Evolutionary conservation across 495 filamentous ascomycete genomes (phyloP), one percentile per base, ranked within the genome.

Genomic region (Neurospora pannonica): DNA sequence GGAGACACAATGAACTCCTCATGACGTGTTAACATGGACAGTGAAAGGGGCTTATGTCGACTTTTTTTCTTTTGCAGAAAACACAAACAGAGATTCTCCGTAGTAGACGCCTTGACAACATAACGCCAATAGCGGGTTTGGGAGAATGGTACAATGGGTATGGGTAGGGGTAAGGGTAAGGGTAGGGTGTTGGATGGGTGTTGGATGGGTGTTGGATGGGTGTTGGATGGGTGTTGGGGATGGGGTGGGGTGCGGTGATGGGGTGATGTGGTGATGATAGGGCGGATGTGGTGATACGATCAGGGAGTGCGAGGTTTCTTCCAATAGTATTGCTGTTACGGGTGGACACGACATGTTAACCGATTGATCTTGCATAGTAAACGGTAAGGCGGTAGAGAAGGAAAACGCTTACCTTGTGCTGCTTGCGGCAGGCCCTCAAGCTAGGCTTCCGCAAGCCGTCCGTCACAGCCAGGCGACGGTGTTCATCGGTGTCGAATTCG

Each of bases 321-420:
- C 94, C 94, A 97, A 84, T 91, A 97, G 82, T 97, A 96, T 97
- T 96, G 93, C 94, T 97, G 72, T 69, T 5, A 15, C 40, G 37
- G 13, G 71, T 79, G 72, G 78, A 74, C 71, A 73, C 40, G 19
- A 76, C 71, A 73, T 39, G 70, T 78, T 76, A 78, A 74, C 67
- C 46, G 72, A 76, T 17, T 75, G 79, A 73, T 81, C 74, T 67
- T 39, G 19, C 24, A 71, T 38, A 34, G 39, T 6, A 40, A 75
- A 31, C n/a, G 7, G 71, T 13, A 4, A 78, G 72, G 17, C 24
- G 17, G n/a, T 48, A 71, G 71, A 70, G 54, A 72, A 54, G 70
- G 72, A 71, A 75, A 42, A 83, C 4, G 42, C 86, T 79, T 85
- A 99, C 96, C 93, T 99, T 99, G 83, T 99, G 96, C 78, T 93